Base-by-base conservation (phyloP, 345 rosid species). In the Eucalyptus regnans region DNA sequence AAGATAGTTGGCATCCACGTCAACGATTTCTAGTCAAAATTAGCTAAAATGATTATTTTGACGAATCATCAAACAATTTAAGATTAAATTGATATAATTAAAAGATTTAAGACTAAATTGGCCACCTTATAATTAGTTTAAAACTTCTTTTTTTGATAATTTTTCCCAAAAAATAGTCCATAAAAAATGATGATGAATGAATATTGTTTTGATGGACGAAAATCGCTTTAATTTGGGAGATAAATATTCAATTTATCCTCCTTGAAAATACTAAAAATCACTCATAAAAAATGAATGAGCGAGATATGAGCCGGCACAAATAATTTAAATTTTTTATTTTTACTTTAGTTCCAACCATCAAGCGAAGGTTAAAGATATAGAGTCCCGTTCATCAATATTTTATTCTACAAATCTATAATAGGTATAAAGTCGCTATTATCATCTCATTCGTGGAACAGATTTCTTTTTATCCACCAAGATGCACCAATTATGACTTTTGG, bases 1-100 rank as follows among this genome's bases (percentile, higher is more conserved):
- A 17, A 0, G 3, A 17, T 17, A 51, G 9, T 51, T 17, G 56
- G 2, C 0, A 52, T 52, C 9, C 2, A 52, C 0, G 2, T 18
- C 4, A 7, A 52, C 9, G 2, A 52, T 18, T 7, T 18, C 9
- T 18, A 0, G 1, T 52, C 25, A 52, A 52, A 52, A 18, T 20
- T 8, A 5, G 2, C 25, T 20, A 52, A 52, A 52, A 52, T 20
- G 2, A 52, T 52, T 18, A 20, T 20, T 7, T 20, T 52, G 2
- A 0, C 25, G 20, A 52, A 52, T 52, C 58, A 52, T 52, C 10
- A 52, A 52, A 52, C 1, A 1, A 1, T 52, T 52, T 52, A 7
- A 3, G 1, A 18, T 20, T 18, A 52, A 52, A 52, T 52, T 52
- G 0, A 0, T 18, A 1, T 0, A 52, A 52, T 52, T 52, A 52